Base-by-base conservation (phyloP, 2,329 filamentous ascomycete genomes). In the Colletotrichum gloeosporioides region DNA sequence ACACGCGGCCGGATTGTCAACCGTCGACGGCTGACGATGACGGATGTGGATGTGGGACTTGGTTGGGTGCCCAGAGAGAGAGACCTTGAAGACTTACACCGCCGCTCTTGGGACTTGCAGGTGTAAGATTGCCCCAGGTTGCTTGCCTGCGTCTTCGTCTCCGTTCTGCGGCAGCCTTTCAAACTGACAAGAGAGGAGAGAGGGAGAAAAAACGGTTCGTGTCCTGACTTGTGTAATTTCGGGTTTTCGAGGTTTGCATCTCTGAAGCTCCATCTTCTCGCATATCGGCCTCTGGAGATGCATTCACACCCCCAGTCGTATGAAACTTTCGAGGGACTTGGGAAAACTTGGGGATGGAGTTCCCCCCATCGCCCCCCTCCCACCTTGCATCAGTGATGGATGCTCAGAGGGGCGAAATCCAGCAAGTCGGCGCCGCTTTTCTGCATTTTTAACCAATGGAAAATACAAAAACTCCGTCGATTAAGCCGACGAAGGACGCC, bases 371-470 rank as follows among this genome's bases (percentile, higher is more conserved):
- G 22, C 22, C 16, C 29, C 27, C 61, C 61, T 64, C 61, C 32
- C 61, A 64, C 29, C 49, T 49, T 61, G 36, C 69, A 67, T 75
- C 73, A 62, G 34, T 68, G 63, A 69, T 39, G 49, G 64, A 73
- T 65, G 59, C 59, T 13, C 49, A 32, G 71, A 73, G 73, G 73
- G 65, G 66, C 67, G 49, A 77, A 74, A 74, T 34, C 71, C 71
- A 75, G 49, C 31, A 73, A 25, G 61, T 66, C 61, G 61, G 71
- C 71, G 61, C 71, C 75, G 72, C 71, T 80, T 80, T 82, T 78
- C 78, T 32, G 31, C 70, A 81, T 80, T 84, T 80, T 75, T 69
- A 75, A 73, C 85, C 84, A 86, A 86, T 86, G 71, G 79, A 78
- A 81, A 79, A 76, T 79, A 25, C 65, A 72, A 78, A 79, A 80